A percentile compares a stretch with the other conserved stretches of the same genome.
These are phyloP conservation scores for Cladosporium sp. DNA, from an alignment of 2,329 filamentous ascomycete species.

Conservation along the genomic window DNA sequence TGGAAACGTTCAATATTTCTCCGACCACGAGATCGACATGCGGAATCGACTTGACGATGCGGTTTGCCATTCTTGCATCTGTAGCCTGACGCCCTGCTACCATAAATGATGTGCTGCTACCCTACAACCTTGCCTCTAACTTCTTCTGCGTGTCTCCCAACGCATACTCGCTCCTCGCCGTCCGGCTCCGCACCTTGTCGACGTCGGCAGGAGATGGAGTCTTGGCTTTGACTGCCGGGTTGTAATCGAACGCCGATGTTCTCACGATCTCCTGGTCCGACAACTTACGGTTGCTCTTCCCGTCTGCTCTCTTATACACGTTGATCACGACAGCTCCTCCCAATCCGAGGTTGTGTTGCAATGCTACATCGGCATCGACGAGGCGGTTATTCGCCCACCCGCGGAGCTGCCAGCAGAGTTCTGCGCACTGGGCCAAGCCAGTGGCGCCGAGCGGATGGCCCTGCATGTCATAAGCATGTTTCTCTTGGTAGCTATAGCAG, in stretches of 20 bases:
- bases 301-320: slow-evolving; percentile 81
- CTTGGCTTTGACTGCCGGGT: slow-evolving; percentile 82
- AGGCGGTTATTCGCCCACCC: slow-evolving; percentile 85
- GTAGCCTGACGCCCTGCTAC: not conserved
- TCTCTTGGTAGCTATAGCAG: not conserved
- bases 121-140: slow-evolving; percentile 64
- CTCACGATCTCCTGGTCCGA: slow-evolving; percentile 61
- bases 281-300: slow-evolving; percentile 57
- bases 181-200: slow-evolving; percentile 66
- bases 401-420: slow-evolving; percentile 88
- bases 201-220: slow-evolving; percentile 77
- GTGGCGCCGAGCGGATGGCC: slow-evolving; percentile 90
- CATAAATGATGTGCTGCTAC: not conserved
- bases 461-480: slow-evolving; percentile 18
- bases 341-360: slow-evolving; percentile 91
- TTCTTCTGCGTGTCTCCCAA: slow-evolving; percentile 70
- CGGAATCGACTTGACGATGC: not conserved
- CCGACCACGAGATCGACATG: not conserved
- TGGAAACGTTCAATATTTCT: not conserved
- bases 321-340: slow-evolving; percentile 87
- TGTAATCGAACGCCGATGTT: slow-evolving; percentile 75
- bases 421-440: slow-evolving; percentile 86
- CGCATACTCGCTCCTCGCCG: slow-evolving; percentile 64
- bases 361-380: slow-evolving; percentile 64
- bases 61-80: not conserved